Percentiles rank a stretch among this genome's conserved stretches.
These are phyloP conservation scores for Colletotrichum eleusines DNA, from an alignment of 2,329 filamentous ascomycete species.

Conservation along the genomic window DNA sequence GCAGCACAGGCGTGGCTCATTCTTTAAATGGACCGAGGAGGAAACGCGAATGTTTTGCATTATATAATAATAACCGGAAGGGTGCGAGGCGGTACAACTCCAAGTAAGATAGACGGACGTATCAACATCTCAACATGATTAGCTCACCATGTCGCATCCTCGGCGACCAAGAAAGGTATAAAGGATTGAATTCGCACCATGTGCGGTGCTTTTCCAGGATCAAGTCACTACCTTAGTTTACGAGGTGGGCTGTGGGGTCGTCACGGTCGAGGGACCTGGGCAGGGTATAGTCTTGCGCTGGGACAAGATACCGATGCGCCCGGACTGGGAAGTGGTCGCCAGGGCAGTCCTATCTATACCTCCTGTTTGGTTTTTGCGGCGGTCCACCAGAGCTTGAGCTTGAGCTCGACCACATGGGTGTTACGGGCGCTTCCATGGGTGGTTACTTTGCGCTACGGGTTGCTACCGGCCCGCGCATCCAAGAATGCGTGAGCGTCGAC, in stretches of 20 bases:
- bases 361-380: conserved; percentile 43
- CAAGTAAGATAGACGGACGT: too few species aligned
- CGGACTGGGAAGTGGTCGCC: conserved; percentile 55
- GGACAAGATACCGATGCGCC: conserved; percentile 48
- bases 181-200: too few species aligned
- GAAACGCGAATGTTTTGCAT: too few species aligned
- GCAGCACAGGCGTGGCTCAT: too few species aligned
- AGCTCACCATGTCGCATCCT: too few species aligned
- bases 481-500: conserved; percentile 52
- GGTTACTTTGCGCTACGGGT: conserved; percentile 61
- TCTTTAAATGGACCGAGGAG: too few species aligned
- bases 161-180: too few species aligned
- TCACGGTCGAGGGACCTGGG: conserved; percentile 61
- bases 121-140: too few species aligned
- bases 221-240: too few species aligned
- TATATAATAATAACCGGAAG: too few species aligned
- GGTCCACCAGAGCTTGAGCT: conserved; percentile 47
- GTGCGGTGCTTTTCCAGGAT: too few species aligned
- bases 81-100: too few species aligned
- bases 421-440: conserved; percentile 57
- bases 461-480: conserved; percentile 56
- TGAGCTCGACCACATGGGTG: conserved; percentile 52
- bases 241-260: conserved; percentile 55
- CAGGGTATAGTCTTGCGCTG: conserved; percentile 55
- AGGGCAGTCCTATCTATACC: conserved; percentile 50